A percentile compares a stretch with the other conserved stretches of the same genome.
Evolutionary conservation across 768 basidiomycete genomes (phyloP).

Genomic region (Rhodocollybia butyracea): DNA sequence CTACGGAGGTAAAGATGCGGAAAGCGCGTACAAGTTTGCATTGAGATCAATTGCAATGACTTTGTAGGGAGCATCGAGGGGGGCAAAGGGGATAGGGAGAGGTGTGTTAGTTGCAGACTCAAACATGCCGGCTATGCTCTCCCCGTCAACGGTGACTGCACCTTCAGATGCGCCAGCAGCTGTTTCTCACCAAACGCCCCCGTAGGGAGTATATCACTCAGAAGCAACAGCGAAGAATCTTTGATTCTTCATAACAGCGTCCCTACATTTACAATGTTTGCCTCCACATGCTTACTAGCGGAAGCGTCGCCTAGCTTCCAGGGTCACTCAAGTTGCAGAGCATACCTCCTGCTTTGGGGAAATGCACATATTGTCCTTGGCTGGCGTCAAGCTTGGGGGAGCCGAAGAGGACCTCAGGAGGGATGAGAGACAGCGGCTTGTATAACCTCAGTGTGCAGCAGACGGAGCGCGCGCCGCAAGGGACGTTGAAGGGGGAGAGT

Average conservation of each 20-base stretch:
- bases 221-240: slow-evolving; percentile 65
- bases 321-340: slow-evolving; percentile 61
- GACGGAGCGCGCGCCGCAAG: no score
- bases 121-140: slow-evolving; percentile 56
- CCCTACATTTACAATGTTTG: no score
- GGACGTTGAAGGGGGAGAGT: no score
- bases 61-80: slow-evolving; percentile 42
- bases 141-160: slow-evolving; percentile 55
- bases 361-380: slow-evolving; percentile 77
- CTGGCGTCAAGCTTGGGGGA: slow-evolving; percentile 64
- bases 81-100: slow-evolving; percentile 57
- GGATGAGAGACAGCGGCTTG: slow-evolving; percentile 68
- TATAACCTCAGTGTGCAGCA: no score
- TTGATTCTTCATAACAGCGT: slow-evolving; percentile 28
- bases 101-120: slow-evolving; percentile 48
- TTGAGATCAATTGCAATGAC: slow-evolving; percentile 66
- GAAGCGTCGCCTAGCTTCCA: slow-evolving; percentile 13
- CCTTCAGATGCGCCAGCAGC: slow-evolving; percentile 69
- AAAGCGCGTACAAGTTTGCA: slow-evolving; percentile 68
- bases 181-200: slow-evolving; percentile 76
- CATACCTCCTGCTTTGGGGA: slow-evolving; percentile 78
- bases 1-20: slow-evolving; percentile 72
- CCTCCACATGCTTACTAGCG: no score
- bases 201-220: slow-evolving; percentile 80
- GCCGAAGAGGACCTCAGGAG: slow-evolving; percentile 61